Evolutionary conservation across 148 eudicot species (phyloP).

Genomic region (Spergularia marina): DNA sequence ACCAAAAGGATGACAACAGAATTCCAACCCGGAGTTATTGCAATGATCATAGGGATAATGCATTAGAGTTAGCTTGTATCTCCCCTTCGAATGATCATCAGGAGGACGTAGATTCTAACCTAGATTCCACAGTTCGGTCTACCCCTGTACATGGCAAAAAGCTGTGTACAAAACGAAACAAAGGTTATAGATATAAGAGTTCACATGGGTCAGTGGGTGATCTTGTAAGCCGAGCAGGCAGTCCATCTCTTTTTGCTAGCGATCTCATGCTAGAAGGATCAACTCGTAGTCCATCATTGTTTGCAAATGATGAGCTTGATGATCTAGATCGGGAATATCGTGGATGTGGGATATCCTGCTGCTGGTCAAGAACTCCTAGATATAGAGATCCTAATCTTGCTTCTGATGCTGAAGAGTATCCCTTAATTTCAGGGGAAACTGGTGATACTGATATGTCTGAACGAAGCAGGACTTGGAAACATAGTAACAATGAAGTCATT

Average conservation of each 20-base stretch:
- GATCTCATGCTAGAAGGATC: constrained; percentile 42
- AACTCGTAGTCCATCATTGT: constrained; percentile 43
- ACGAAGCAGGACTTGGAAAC: constrained; percentile 45
- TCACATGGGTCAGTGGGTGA: constrained; percentile 56
- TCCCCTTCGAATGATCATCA: constrained; percentile 39
- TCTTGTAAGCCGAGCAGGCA: constrained; percentile 52
- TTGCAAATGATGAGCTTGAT: constrained; percentile 50
- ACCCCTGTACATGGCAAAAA: constrained; percentile 28
- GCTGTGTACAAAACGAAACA: constrained; percentile 29
- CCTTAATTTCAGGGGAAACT: constrained; percentile 51
- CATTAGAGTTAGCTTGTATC: constrained; percentile 42
- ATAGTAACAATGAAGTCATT: constrained; percentile 33
- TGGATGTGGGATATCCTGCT: constrained; percentile 79
- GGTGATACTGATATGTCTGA: constrained; percentile 39
- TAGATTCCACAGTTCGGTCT: constrained; percentile 43
- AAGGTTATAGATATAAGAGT: constrained; percentile 29
- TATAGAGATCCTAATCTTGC: constrained; percentile 42
- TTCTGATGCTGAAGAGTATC: constrained; percentile 58
- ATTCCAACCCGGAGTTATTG: constrained; percentile 28
- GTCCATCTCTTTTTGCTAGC: constrained; percentile 55
- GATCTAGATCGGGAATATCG: constrained; percentile 37
- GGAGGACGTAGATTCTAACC: constrained; percentile 64
- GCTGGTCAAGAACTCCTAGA: constrained; percentile 79
- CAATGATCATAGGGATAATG: constrained; percentile 32
- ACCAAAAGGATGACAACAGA: constrained; percentile 32